Percentiles rank a stretch among this genome's conserved stretches.
Conservation (phyloP, 306 rosid species). For the Lotus japonicus region DNA sequence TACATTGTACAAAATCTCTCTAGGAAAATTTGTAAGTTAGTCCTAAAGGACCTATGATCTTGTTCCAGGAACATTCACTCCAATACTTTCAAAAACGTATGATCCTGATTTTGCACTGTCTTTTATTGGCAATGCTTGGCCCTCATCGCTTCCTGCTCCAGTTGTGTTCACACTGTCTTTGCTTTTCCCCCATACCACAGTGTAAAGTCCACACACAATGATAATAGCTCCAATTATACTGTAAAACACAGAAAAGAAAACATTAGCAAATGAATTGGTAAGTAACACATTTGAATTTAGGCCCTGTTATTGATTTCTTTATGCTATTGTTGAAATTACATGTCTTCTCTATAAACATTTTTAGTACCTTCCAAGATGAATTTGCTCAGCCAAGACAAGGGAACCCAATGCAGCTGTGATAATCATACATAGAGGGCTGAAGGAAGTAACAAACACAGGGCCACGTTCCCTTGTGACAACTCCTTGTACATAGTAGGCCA, state of each 20-base stretch:
- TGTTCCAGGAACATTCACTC: constrained; percentile 25
- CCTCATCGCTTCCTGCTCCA: constrained; percentile 23
- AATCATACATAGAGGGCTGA: constrained; percentile 88
- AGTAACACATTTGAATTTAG: not conserved
- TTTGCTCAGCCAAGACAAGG: constrained; percentile 66
- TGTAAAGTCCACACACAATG: constrained; percentile 79
- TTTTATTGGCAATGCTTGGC: constrained; percentile 59
- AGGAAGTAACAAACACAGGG: constrained; percentile 89
- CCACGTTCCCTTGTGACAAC: constrained; percentile 77
- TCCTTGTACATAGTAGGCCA: constrained; percentile 93
- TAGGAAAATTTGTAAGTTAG: constrained; percentile 22
- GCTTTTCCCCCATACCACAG: constrained; percentile 96
- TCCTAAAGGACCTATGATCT: constrained; percentile 11
- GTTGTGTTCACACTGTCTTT: constrained; percentile 39
- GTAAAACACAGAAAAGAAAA: not conserved
- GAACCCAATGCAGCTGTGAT: constrained; percentile 83
- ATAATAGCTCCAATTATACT: constrained; percentile 81
- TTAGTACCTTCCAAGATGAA: constrained; percentile 86
- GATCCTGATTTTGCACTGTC: constrained; percentile 22
- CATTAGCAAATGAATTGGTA: not conserved
- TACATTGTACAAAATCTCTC: constrained; percentile 25
- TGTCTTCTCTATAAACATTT: too few species aligned
- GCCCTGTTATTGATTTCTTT: not conserved
- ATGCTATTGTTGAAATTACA: not conserved
- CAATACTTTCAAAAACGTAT: constrained; percentile 28